phyloP scores from a whole-genome alignment of 148 eudicot genomes.

The Rheum nobile region DNA sequence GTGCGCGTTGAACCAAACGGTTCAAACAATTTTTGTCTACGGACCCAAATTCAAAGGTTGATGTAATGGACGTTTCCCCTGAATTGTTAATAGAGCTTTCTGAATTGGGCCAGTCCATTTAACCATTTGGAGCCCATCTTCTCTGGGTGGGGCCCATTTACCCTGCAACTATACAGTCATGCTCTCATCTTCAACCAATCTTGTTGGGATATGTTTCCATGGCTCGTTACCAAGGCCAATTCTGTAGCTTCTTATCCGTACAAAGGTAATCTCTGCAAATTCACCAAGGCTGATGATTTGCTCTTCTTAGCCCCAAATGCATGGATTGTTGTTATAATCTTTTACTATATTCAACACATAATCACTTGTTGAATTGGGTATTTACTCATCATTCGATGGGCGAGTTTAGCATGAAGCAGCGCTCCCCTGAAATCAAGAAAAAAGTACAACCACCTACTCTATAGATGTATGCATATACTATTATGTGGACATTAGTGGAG shows the following conservation, averaged over 20 bases:
- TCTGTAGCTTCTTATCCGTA: not conserved
- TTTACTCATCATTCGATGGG: not conserved
- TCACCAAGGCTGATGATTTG: not conserved
- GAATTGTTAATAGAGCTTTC: not conserved
- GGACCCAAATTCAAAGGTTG: too few relatives aligned
- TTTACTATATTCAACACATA: not conserved
- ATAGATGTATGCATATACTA: not conserved
- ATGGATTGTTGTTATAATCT: too few relatives aligned
- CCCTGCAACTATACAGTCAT: not conserved
- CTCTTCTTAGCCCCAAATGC: not conserved
- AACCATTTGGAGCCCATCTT: not conserved
- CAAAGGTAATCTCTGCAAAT: not conserved
- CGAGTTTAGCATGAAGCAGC: not conserved
- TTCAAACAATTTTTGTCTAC: too few relatives aligned
- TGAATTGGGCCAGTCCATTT: not conserved
- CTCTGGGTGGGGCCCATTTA: not conserved
- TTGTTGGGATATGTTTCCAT: not conserved
- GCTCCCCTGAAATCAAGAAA: constrained; percentile 2
- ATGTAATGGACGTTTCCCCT: too few relatives aligned
- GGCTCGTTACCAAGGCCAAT: not conserved
- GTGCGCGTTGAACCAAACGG: too few relatives aligned
- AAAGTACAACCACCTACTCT: not conserved
- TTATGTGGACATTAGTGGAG: constrained; percentile 3
- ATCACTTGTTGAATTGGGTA: not conserved
- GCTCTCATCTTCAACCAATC: not conserved